A percentile compares a stretch with the other conserved stretches of the same genome.
These are phyloP conservation scores for Paraleonurus japonicus DNA, from an alignment of 257 asterid species.

Conservation along the genomic window DNA sequence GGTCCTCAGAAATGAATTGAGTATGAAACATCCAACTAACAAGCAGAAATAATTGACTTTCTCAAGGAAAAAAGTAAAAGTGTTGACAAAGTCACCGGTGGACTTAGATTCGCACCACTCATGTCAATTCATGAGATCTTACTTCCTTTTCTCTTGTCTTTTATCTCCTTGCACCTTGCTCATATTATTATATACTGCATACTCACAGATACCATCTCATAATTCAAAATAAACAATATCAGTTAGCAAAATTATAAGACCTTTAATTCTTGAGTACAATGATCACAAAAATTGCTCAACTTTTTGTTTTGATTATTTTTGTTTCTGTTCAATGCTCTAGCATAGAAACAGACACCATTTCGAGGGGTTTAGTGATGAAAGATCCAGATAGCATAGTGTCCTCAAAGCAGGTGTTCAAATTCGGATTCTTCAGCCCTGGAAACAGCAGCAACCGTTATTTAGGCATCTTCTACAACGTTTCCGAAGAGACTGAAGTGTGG, in stretches of 20 bases:
- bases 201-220: background rate
- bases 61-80: too few species aligned
- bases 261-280: too few species aligned
- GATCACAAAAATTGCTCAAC: background rate
- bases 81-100: background rate
- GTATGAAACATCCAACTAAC: too few species aligned
- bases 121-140: background rate
- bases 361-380: background rate
- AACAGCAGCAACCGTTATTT: slow-evolving; percentile 22
- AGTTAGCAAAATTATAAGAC: too few species aligned
- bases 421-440: slow-evolving; percentile 54
- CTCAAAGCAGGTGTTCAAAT: background rate
- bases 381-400: background rate
- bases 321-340: too few species aligned
- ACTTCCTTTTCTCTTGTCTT: background rate
- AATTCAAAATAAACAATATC: too few species aligned
- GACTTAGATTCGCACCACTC: background rate
- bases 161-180: background rate
- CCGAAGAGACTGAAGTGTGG: slow-evolving; percentile 37
- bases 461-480: background rate
- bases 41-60: too few species aligned
- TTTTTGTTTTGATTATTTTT: background rate
- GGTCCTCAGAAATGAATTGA: too few species aligned
- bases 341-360: background rate
- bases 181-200: background rate